phyloP scores from a whole-genome alignment of 768 basidiomycete genomes.

The Hirschioporus abietinus region DNA sequence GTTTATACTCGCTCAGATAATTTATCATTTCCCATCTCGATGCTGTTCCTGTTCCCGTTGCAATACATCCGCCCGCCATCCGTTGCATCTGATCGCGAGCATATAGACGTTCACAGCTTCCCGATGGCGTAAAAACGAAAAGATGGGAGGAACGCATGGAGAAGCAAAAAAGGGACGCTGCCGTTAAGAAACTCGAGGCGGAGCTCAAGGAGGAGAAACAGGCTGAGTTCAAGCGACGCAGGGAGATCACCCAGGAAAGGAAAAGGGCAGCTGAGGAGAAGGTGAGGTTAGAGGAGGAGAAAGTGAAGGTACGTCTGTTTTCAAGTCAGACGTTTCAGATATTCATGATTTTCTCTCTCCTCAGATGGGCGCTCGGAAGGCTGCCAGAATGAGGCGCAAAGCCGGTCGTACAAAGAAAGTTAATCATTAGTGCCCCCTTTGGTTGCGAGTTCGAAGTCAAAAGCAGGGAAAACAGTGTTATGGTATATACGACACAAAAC shows the following conservation, averaged over 20 bases:
- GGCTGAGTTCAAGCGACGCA: slow-evolving; percentile 56
- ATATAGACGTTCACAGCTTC: slow-evolving; percentile 62
- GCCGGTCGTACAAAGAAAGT: slow-evolving; percentile 79
- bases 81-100: background rate
- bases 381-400: slow-evolving; percentile 65
- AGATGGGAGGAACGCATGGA: slow-evolving; percentile 66
- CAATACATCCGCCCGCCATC: slow-evolving; percentile 11
- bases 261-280: slow-evolving; percentile 72
- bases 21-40: slow-evolving; percentile 4
- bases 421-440: slow-evolving; percentile 47
- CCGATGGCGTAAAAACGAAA: slow-evolving; percentile 58
- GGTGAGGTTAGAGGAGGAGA: slow-evolving; percentile 42
- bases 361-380: slow-evolving; percentile 78
- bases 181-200: slow-evolving; percentile 66
- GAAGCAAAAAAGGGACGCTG: slow-evolving; percentile 56
- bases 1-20: background rate
- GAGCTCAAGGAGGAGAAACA: slow-evolving; percentile 77
- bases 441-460: background rate
- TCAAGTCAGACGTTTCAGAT: slow-evolving; percentile 5
- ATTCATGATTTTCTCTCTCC: slow-evolving; percentile 7
- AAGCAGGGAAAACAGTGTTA: background rate
- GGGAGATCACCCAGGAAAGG: slow-evolving; percentile 64
- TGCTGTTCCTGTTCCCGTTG: slow-evolving; percentile 5
- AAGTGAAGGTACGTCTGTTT: slow-evolving; percentile 41
- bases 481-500: background rate